Base-by-base conservation (phyloP, 768 basidiomycete genomes). In the Kwoniella heveanensis region DNA sequence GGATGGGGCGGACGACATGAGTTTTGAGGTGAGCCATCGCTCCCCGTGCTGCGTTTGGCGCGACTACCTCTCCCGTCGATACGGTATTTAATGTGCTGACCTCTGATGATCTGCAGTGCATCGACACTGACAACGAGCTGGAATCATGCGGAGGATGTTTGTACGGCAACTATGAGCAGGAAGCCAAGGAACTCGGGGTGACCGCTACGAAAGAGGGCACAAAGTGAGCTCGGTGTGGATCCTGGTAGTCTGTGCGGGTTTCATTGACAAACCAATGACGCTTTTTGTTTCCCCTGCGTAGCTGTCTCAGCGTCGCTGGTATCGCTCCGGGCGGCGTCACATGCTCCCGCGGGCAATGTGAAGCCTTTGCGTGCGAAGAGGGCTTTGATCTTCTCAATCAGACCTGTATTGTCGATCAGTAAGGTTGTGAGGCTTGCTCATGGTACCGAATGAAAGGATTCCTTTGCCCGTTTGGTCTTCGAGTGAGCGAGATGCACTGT, bases 131-230 rank as follows among this genome's bases (percentile, higher is more conserved):
- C 24, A 25, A 58, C 21, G 57, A 58, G 22, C n/a, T 58, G 15
- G 57, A 58, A 27, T 58, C 57, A 8, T 58, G 57, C 25, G 57
- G 57, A 9, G 57, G 57, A 24, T 58, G 57, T 12, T 19, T 58
- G 21, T 58, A 30, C 25, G 57, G 57, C 17, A 17, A 44, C 10
- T 15, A 49, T 9, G 15, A 49, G 0, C 26, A 48, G 6, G 26
- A 39, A 13, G 54, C 6, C 2, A 22, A 2, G 15, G 32, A 39
- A 21, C 24, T 13, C 2, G 32, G 5, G 22, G 24, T 9, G 12
- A 6, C 27, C 8, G 5, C 4, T 4, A 5, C 21, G 21, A 24
- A 22, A 15, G 15, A 32, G 22, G 19, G 24, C n/a, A 56, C 26
- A 22, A 39, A 25, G 12, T 13, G 54, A 56, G 54, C 26, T 19